A percentile compares a stretch with the other conserved stretches of the same genome.
phyloP scores from a whole-genome alignment of 306 rosid species.

The Cucurbita moschata region DNA sequence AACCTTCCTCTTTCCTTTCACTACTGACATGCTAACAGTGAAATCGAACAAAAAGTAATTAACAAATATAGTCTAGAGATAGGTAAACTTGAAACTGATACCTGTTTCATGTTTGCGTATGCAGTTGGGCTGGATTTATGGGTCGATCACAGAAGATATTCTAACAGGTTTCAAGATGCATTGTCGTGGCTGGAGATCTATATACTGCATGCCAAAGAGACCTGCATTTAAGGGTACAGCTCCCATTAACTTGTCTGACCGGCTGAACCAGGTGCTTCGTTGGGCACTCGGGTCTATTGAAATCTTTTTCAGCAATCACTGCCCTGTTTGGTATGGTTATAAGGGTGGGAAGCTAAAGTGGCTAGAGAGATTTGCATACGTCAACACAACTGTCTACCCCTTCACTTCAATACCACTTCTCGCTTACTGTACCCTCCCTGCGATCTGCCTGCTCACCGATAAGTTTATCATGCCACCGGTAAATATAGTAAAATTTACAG shows the following conservation, averaged over 20 bases:
- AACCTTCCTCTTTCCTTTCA: background rate
- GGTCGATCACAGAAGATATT: constrained; percentile 92
- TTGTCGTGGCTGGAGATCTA: constrained; percentile 98
- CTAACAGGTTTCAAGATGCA: constrained; percentile 96
- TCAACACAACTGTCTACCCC: constrained; percentile 88
- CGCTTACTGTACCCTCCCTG: constrained; percentile 83
- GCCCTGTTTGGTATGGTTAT: constrained; percentile 81
- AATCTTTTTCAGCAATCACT: constrained; percentile 88
- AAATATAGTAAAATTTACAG: constrained; percentile 1
- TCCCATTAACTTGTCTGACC: constrained; percentile 90
- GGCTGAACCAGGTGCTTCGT: constrained; percentile 94
- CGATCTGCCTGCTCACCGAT: constrained; percentile 89
- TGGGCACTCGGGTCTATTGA: constrained; percentile 97
- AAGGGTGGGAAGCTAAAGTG: constrained; percentile 86
- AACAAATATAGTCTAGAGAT: background rate
- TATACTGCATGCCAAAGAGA: constrained; percentile 76
- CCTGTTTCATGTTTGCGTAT: constrained; percentile 7
- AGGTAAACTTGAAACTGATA: background rate
- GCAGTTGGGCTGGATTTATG: constrained; percentile 97
- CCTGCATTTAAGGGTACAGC: constrained; percentile 97
- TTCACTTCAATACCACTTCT: constrained; percentile 89
- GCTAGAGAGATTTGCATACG: constrained; percentile 89
- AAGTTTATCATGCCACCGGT: constrained; percentile 98
- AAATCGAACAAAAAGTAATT: background rate
- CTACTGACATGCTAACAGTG: background rate